These are phyloP conservation scores for Telopea speciosissima DNA, from an alignment of 177 flowering plant genomes.

Conservation along the genomic window DNA sequence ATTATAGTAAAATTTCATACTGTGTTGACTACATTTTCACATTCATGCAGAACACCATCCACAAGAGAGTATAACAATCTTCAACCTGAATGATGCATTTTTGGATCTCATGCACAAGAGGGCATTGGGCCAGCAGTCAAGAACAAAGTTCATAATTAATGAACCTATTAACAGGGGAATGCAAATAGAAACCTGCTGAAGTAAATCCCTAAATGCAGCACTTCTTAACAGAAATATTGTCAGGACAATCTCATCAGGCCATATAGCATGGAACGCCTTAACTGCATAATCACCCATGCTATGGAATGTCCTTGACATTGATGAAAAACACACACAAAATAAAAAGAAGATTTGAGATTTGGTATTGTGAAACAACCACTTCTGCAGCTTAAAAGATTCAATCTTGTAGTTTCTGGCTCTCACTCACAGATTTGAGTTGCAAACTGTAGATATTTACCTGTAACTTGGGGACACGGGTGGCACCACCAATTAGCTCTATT, in stretches of 20 bases:
- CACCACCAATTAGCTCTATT: conserved; percentile 95
- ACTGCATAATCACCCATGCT: not conserved
- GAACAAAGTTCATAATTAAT: not conserved
- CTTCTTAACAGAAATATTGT: not conserved
- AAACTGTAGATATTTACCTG: conserved; percentile 46
- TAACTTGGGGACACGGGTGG: conserved; percentile 94
- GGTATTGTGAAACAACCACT: not conserved
- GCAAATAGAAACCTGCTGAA: not conserved
- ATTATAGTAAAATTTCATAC: too few species aligned
- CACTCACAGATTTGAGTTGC: not conserved
- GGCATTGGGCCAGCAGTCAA: not conserved
- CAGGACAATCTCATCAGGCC: not conserved
- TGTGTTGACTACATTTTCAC: not conserved
- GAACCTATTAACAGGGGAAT: not conserved
- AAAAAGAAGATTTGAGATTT: not conserved
- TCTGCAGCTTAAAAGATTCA: not conserved
- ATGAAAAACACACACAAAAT: not conserved
- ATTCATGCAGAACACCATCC: not conserved
- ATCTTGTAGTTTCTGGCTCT: not conserved
- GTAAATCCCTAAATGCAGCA: not conserved
- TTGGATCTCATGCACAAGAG: not conserved
- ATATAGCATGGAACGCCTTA: not conserved
- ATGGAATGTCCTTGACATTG: not conserved
- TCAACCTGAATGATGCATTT: not conserved
- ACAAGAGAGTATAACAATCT: not conserved